These are phyloP conservation scores for Apiospora saccharicola DNA, from an alignment of 2,329 filamentous ascomycete genomes.

Conservation along the genomic window DNA sequence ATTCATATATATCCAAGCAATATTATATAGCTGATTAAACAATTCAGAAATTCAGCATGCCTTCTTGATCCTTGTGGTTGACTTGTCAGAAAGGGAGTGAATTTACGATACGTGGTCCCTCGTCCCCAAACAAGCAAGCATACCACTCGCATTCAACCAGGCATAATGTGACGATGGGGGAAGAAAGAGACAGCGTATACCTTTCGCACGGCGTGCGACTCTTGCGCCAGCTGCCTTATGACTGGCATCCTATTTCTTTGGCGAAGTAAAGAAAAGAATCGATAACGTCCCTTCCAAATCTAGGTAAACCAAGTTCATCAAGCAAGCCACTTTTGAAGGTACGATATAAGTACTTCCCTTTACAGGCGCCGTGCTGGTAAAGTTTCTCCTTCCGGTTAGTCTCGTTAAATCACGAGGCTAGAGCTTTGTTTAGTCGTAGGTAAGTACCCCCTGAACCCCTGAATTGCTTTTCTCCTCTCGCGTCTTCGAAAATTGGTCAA, in stretches of 20 bases:
- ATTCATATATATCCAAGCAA: background rate
- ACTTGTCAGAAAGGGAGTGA: background rate
- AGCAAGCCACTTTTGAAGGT: too few relatives aligned
- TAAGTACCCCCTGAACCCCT: background rate
- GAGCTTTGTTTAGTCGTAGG: background rate
- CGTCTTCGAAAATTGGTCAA: background rate
- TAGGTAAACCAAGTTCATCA: too few relatives aligned
- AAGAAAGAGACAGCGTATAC: too few relatives aligned
- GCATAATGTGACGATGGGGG: too few relatives aligned
- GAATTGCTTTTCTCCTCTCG: background rate
- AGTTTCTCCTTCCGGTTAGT: background rate
- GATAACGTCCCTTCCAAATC: too few relatives aligned
- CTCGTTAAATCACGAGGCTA: background rate
- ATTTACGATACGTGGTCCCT: background rate
- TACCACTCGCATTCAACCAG: background rate
- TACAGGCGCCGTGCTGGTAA: background rate
- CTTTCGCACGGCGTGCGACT: too few relatives aligned
- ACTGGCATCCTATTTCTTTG: too few relatives aligned
- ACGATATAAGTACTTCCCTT: background rate
- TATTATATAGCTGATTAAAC: background rate
- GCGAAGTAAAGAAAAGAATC: too few relatives aligned
- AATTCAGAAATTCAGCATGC: background rate
- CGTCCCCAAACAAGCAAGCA: background rate
- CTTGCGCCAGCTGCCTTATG: too few relatives aligned
- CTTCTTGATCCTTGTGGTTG: background rate